phyloP scores from a whole-genome alignment of 495 filamentous ascomycete genomes.

The Niebla homalea region DNA sequence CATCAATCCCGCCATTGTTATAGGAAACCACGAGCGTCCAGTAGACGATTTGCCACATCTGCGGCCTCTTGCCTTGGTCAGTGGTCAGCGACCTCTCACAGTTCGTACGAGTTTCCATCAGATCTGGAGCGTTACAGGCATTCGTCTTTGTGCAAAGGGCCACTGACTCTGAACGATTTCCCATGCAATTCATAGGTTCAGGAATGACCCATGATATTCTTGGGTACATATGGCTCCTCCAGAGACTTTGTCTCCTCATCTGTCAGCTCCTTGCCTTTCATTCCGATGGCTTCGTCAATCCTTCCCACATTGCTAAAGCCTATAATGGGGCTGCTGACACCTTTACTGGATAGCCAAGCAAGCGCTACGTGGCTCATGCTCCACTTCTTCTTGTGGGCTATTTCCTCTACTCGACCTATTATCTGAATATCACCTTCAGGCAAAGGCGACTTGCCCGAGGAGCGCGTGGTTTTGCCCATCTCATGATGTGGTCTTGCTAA shows the following conservation, averaged over 20 bases:
- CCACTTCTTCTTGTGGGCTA: slow-evolving; percentile 39
- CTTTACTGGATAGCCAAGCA: slow-evolving; percentile 42
- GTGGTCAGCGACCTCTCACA: too few species aligned
- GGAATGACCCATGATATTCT: slow-evolving; percentile 19
- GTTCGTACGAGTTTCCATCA: too few species aligned
- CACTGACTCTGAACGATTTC: too few species aligned
- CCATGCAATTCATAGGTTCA: neutral
- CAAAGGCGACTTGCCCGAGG: slow-evolving; percentile 2
- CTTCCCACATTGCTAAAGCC: slow-evolving; percentile 45
- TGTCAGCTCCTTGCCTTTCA: slow-evolving; percentile 37
- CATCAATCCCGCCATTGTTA: too few species aligned
- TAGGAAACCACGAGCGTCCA: too few species aligned
- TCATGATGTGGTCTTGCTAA: slow-evolving; percentile 29
- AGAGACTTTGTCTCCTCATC: slow-evolving; percentile 50
- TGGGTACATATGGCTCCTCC: slow-evolving; percentile 52
- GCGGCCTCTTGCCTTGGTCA: too few species aligned
- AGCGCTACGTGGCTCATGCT: slow-evolving; percentile 44
- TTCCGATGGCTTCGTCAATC: slow-evolving; percentile 47
- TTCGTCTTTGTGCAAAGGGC: too few species aligned
- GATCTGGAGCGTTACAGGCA: too few species aligned
- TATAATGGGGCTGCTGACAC: slow-evolving; percentile 46
- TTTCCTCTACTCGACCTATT: slow-evolving; percentile 38
- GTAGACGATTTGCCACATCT: too few species aligned
- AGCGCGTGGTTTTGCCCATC: slow-evolving; percentile 9
- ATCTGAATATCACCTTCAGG: slow-evolving; percentile 29